Evolutionary conservation across 805 yeast species (phyloP).

Genomic region (Cyberlindnera veronae): DNA sequence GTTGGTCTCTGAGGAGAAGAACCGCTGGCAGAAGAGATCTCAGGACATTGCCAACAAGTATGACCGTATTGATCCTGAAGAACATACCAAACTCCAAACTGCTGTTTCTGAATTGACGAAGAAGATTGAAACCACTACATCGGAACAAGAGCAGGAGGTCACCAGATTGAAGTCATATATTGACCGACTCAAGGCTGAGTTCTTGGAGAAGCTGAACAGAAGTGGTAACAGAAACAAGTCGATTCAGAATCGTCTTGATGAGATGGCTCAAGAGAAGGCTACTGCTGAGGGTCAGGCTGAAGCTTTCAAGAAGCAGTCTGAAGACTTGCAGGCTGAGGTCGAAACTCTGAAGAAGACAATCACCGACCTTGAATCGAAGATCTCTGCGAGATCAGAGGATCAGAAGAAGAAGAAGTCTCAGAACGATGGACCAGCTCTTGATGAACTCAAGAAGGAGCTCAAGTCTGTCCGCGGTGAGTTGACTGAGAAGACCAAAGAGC

Average conservation of each 20-base stretch:
- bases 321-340: conserved; percentile 1
- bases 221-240: conserved; percentile 24
- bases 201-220: conserved; percentile 28
- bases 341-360: conserved; percentile 16
- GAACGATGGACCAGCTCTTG: not conserved
- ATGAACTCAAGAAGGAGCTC: conserved; percentile 11
- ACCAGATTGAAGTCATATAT: conserved; percentile 21
- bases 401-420: conserved; percentile 1
- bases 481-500: conserved; percentile 22
- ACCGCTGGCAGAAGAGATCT: conserved; percentile 54
- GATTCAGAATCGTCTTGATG: conserved; percentile 16
- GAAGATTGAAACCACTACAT: conserved; percentile 15
- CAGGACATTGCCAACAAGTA: conserved; percentile 43
- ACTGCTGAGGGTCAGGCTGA: conserved; percentile 3
- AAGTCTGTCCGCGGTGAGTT: conserved; percentile 12
- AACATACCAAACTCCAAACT: conserved; percentile 35
- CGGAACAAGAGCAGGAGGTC: not conserved
- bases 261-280: conserved; percentile 15
- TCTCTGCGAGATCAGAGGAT: not conserved
- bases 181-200: conserved; percentile 21
- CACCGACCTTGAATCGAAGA: conserved; percentile 12
- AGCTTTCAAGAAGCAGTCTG: conserved; percentile 8
- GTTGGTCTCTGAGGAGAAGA: conserved; percentile 48
- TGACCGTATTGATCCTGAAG: conserved; percentile 46
- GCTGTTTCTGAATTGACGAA: conserved; percentile 26